Conservation (phyloP, 805 yeast genomes). For the Lipomyces orientalis region DNA sequence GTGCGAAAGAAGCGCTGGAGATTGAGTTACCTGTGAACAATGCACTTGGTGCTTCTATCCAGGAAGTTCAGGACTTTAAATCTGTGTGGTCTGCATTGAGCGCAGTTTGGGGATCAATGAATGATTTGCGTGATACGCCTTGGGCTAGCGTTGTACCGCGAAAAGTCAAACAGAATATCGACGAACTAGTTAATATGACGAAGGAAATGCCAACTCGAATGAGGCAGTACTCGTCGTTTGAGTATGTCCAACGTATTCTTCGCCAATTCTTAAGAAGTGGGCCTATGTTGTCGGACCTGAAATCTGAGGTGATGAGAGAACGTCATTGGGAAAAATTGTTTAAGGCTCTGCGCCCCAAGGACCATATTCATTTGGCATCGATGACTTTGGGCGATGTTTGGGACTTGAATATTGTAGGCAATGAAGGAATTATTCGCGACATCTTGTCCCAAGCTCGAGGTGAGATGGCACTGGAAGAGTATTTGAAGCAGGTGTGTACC, state of each 20-base stretch:
- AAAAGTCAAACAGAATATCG: conserved; percentile 55
- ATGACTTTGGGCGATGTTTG: conserved; percentile 66
- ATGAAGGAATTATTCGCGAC: conserved; percentile 55
- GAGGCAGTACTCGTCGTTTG: conserved; percentile 73
- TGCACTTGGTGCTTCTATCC: conserved; percentile 46
- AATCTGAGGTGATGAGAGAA: conserved; percentile 60
- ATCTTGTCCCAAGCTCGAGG: conserved; percentile 70
- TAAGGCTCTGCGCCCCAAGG: conserved; percentile 15
- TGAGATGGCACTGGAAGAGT: conserved; percentile 68
- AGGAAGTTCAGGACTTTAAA: conserved; percentile 62
- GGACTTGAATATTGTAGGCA: conserved; percentile 55
- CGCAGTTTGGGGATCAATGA: conserved; percentile 55
- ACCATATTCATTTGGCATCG: conserved; percentile 41
- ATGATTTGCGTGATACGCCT: conserved; percentile 48
- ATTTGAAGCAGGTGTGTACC: conserved; percentile 48
- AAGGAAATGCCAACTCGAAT: conserved; percentile 62
- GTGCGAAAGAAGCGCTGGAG: conserved; percentile 48
- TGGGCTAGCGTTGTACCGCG: conserved; percentile 61
- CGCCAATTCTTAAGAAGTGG: conserved; percentile 51
- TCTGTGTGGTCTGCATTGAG: conserved; percentile 70
- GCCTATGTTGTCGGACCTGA: conserved; percentile 54
- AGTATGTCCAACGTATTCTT: conserved; percentile 56
- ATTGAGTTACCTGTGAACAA: conserved; percentile 44
- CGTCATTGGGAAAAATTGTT: conserved; percentile 65
- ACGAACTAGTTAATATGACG: conserved; percentile 54